Evolutionary conservation across 345 rosid genomes (phyloP).

Genomic region (Eucalyptus cloeziana): DNA sequence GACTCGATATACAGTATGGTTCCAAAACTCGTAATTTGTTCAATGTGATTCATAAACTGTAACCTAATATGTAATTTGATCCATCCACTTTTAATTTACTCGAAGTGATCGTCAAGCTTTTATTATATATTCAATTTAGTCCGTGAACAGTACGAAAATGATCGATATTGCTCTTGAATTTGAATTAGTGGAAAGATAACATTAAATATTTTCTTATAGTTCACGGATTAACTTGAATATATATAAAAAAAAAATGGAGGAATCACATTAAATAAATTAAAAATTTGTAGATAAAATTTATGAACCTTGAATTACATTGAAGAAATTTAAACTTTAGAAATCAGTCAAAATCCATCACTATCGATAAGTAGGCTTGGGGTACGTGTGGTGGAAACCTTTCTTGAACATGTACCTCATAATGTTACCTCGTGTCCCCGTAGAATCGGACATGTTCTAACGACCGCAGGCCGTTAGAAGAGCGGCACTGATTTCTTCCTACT

Average conservation of each 20-base stretch:
- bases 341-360: fast-evolving
- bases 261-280: too few relatives aligned
- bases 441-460: not conserved
- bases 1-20: fast-evolving
- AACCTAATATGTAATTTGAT: fast-evolving
- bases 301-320: too few relatives aligned
- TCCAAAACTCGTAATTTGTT: fast-evolving
- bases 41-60: fast-evolving
- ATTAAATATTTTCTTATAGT: too few relatives aligned
- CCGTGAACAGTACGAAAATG: fast-evolving
- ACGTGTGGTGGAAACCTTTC: too few relatives aligned
- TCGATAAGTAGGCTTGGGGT: fast-evolving
- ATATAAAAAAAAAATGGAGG: fast-evolving
- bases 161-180: fast-evolving
- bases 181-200: fast-evolving
- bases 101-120: fast-evolving
- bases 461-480: not conserved
- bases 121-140: too few relatives aligned
- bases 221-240: fast-evolving
- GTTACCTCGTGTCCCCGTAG: not conserved
- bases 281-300: fast-evolving
- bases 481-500: not conserved
- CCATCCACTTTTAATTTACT: too few relatives aligned
- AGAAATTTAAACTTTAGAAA: too few relatives aligned
- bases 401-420: fast-evolving